Base-by-base conservation (phyloP, 345 rosid genomes). In the Melastoma malabathricum region DNA sequence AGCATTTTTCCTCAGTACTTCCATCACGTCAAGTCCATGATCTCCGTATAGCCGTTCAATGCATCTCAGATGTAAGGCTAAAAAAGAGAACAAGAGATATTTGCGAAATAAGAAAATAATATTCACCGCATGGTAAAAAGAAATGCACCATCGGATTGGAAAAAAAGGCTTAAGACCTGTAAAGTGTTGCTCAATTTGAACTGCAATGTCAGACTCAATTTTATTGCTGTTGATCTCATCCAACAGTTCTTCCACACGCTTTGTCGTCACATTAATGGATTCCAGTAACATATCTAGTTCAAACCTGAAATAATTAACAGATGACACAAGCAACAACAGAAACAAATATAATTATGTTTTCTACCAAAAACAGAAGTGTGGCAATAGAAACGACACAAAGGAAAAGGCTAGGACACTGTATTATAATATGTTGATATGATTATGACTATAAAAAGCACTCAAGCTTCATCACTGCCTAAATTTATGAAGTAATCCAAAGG, bases 251-350 rank as follows among this genome's bases (percentile, higher is more conserved):
- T 87, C 98, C 16, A 92, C 95, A 12, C 76, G 89, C 71, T 79
- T 82, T 34, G 80, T 74, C 18, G 98, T 79, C 23, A 71, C 80
- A 60, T 82, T 84, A 51, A 79, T 95, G 57, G 98, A 87, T 67
- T 92, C 98, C 71, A 92, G 66, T 69, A 92, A 39, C 97, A 92
- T 84, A 72, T 92, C 98, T 73, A 92, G 72, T 75, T 92, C 98
- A 62, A 87, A 87, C 93, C 98, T 92, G 79, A 65, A 59, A 53
- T 50, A 20, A 19, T 38, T 41, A 27, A 18, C 19, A 45, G 34
- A 46, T 13, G 51, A 53, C 29, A 52, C 18, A 18, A 60, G 16
- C 49, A 44, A 25, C 41, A 34, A 34, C 12, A 23, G 43, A 27
- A 55, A 18, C 7, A 17, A 44, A 25, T 10, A 55, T 15, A 54